These are phyloP conservation scores for Lasiodiplodia sp. DNA, from an alignment of 2,329 filamentous ascomycete genomes.

Conservation along the genomic window DNA sequence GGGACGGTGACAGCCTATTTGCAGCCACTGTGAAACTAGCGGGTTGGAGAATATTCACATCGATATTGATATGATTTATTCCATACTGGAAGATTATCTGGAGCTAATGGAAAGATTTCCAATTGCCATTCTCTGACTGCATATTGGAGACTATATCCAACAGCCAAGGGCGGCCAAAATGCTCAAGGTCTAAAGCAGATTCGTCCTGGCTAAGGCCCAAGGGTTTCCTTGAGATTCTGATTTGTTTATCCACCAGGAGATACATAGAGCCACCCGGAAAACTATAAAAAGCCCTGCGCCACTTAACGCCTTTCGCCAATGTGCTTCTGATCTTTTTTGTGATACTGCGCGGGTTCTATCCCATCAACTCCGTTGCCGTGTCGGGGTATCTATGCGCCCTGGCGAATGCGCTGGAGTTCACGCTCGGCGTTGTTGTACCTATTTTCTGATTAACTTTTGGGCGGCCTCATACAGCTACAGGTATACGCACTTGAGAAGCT, in stretches of 20 bases:
- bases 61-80: background rate
- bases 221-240: background rate
- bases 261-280: background rate
- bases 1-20: background rate
- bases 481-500: slow-evolving; percentile 70
- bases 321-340: slow-evolving; percentile 10
- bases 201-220: background rate
- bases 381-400: slow-evolving; percentile 21
- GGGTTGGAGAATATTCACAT: background rate
- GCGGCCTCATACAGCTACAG: no score
- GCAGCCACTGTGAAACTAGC: background rate
- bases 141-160: background rate
- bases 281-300: background rate
- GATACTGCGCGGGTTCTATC: background rate
- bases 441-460: background rate
- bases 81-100: background rate
- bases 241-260: background rate
- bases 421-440: slow-evolving; percentile 32
- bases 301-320: slow-evolving; percentile 18
- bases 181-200: background rate
- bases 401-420: slow-evolving; percentile 30
- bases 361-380: slow-evolving; percentile 15
- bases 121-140: background rate
- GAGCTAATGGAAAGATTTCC: background rate
- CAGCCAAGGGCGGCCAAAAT: background rate